Conservation (phyloP, 495 filamentous ascomycete genomes). For the Penicillium cataractarum region DNA sequence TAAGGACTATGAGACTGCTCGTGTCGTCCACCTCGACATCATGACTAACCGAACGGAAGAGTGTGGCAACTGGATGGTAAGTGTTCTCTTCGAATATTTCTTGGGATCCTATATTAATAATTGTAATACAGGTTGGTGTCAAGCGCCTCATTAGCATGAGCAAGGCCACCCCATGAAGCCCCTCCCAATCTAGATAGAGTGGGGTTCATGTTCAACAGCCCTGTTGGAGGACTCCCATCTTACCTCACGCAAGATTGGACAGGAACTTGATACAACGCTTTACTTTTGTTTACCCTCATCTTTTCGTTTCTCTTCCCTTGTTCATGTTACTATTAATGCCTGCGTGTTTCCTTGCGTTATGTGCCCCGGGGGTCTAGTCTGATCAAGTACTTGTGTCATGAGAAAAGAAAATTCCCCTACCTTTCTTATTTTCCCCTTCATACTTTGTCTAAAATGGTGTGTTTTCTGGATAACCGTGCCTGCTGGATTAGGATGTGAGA, state of each 20-base stretch:
- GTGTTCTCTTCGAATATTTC: slow-evolving; percentile 31
- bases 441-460: neutral
- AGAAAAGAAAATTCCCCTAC: slow-evolving; percentile 24
- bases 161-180: slow-evolving; percentile 64
- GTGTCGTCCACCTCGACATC: slow-evolving; percentile 76
- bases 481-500: slow-evolving; percentile 15
- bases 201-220: neutral
- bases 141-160: slow-evolving; percentile 94
- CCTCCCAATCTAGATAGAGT: neutral
- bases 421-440: slow-evolving; percentile 4
- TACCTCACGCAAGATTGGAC: slow-evolving; percentile 13
- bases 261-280: slow-evolving; percentile 20
- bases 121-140: slow-evolving; percentile 71
- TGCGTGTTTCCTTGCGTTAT: slow-evolving; percentile 25
- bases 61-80: slow-evolving; percentile 95
- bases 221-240: too few species aligned
- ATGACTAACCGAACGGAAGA: slow-evolving; percentile 81
- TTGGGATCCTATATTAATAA: slow-evolving; percentile 1
- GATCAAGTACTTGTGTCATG: slow-evolving; percentile 24
- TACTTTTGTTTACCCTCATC: slow-evolving; percentile 9
- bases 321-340: slow-evolving; percentile 36
- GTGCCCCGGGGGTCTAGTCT: slow-evolving; percentile 19
- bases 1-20: slow-evolving; percentile 77
- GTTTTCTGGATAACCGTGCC: neutral
- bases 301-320: slow-evolving; percentile 22